Base-by-base conservation (phyloP, 1,284 basidiomycete species). In the Retiboletus flavoniger region DNA sequence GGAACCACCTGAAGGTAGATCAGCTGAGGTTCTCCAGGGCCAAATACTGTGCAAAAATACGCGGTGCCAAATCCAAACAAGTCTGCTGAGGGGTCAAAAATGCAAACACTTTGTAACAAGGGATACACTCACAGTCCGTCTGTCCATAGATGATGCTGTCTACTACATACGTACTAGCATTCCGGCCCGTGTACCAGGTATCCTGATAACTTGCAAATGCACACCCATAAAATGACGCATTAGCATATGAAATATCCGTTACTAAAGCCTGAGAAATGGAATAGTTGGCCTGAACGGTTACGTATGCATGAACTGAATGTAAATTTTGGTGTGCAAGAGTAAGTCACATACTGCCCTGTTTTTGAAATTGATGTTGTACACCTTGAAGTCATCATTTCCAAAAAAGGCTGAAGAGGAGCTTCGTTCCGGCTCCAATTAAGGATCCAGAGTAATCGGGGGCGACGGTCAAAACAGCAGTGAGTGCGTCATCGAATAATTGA, bases 191-290 rank as follows among this genome's bases (percentile, higher is more conserved):
- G 60, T 84, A 85, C 78, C 83, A 82, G 0, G 83, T 85, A 63
- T 85, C 84, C 60, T 86, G 83, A 58, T 75, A 85, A 59, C 81
- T 82, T 11, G 80, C 75, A 60, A 85, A 84, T 2, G 79, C 73
- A 60, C 82, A 84, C 0, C 80, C 81, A 59, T 84, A 86, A 67
- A 85, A 84, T 0, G 82, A 84, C 4, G 83, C 82, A 59, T 84
- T 83, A 3, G 82, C 78, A 56, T 83, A 83, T 3, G 81, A 83
- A 29, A 84, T 24, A 14, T 45, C 31, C 19, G 19, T 46, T 16
- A 21, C 44, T 34, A 24, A 10, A 10, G 44, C 44, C 16, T 24
- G 19, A 34, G 39, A 24, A 9, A 45, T 45, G 4, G 31, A 32
- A 11, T 24, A 24, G 16, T 11, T 21, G 10, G 19, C 21, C 39